Evolutionary conservation across 371 early-diverging fungal genomes (phyloP).

Genomic region (Apophysomyces ossiformis): DNA sequence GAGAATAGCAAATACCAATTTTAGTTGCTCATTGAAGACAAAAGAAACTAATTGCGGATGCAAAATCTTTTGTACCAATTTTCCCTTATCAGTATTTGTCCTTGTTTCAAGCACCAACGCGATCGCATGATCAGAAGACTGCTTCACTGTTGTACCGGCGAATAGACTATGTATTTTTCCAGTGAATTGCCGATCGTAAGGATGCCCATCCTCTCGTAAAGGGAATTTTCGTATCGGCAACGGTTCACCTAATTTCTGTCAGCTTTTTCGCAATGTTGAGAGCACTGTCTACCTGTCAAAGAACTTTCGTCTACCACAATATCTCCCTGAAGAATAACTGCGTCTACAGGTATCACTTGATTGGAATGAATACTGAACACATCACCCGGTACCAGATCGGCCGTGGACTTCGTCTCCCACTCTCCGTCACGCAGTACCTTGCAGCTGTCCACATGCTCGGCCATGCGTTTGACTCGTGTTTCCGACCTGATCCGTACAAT

Average conservation of each 20-base stretch:
- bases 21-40: conserved; percentile 76
- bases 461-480: conserved; percentile 62
- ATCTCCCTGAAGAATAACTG: conserved; percentile 65
- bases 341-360: conserved; percentile 65
- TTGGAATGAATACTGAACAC: conserved; percentile 48
- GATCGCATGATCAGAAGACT: conserved; percentile 27
- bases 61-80: conserved; percentile 79
- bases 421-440: conserved; percentile 54
- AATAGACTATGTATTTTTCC: conserved; percentile 40
- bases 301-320: conserved; percentile 72
- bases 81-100: conserved; percentile 80
- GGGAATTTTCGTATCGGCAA: conserved; percentile 59
- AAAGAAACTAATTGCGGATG: conserved; percentile 73
- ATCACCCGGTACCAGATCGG: conserved; percentile 72
- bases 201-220: conserved; percentile 27
- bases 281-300: conserved; percentile 49
- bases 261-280: background rate
- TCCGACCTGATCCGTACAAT: conserved; percentile 60
- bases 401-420: conserved; percentile 53
- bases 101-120: conserved; percentile 78
- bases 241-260: conserved; percentile 31
- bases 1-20: conserved; percentile 66
- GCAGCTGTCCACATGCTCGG: conserved; percentile 52
- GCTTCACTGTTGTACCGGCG: conserved; percentile 45
- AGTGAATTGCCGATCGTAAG: conserved; percentile 18